phyloP scores from a whole-genome alignment of 164 flowering plant genomes.

The Buxus sempervirens region DNA sequence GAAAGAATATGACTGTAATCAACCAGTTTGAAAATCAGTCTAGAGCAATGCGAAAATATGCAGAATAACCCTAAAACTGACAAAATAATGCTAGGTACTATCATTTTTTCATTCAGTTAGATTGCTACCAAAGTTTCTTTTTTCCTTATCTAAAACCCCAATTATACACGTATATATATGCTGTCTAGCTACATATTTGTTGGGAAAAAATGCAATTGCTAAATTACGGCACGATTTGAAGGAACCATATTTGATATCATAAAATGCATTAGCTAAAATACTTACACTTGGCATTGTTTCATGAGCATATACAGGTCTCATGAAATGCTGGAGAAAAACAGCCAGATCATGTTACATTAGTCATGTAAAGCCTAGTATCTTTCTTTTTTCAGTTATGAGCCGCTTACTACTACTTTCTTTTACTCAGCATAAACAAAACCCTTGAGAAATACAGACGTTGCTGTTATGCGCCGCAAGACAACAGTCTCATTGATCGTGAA shows the following conservation, averaged over 20 bases:
- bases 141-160: no score
- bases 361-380: background rate
- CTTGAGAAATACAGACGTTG: slow-evolving; percentile 77
- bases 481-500: slow-evolving; percentile 41
- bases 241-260: background rate
- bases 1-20: no score
- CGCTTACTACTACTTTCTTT: background rate
- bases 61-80: no score
- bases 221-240: no score
- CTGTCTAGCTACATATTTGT: no score
- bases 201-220: no score
- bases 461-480: slow-evolving; percentile 52
- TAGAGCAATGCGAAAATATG: no score
- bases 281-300: background rate
- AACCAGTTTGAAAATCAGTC: no score
- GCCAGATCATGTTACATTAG: background rate
- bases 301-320: background rate
- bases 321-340: background rate
- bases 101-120: no score
- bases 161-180: no score
- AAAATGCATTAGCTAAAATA: background rate
- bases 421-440: slow-evolving; percentile 45
- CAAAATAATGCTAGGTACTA: no score
- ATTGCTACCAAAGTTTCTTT: no score
- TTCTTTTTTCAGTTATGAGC: background rate